A percentile compares a stretch with the other conserved stretches of the same genome.
phyloP scores from a whole-genome alignment of 495 filamentous ascomycete genomes.

The Cercophora newfieldiana region DNA sequence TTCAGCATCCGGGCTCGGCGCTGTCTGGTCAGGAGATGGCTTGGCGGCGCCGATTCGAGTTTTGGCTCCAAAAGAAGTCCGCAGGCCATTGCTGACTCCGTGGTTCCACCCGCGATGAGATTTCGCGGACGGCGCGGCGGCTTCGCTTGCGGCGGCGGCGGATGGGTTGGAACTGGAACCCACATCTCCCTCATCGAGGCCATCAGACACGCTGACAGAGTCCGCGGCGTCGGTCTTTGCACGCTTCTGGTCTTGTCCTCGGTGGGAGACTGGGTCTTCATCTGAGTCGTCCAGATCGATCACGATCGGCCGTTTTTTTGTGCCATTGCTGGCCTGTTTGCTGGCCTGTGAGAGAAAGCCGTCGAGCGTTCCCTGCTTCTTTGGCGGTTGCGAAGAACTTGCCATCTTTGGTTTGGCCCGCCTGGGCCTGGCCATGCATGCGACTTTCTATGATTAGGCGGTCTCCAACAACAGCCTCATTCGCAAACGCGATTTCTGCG shows the following conservation, averaged over 20 bases:
- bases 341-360: neutral
- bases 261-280: neutral
- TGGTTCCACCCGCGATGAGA: conserved; percentile 40
- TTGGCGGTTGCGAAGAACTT: neutral
- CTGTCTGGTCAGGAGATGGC: neutral
- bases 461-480: neutral
- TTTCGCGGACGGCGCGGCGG: neutral
- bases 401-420: neutral
- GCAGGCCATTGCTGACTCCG: conserved; percentile 34
- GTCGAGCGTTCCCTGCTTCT: neutral
- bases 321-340: neutral
- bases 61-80: conserved; percentile 29
- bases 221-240: neutral
- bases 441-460: neutral
- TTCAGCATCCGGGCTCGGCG: conserved; percentile 8
- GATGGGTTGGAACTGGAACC: conserved; percentile 23
- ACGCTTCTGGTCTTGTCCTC: neutral
- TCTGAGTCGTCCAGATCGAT: neutral
- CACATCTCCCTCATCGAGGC: conserved; percentile 39
- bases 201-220: neutral
- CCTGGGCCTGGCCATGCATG: no score
- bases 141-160: neutral
- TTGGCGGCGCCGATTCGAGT: conserved; percentile 18
- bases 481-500: neutral
- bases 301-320: neutral